Evolutionary conservation across 768 basidiomycete species (phyloP).

Genomic region (Auricularia sp.): DNA sequence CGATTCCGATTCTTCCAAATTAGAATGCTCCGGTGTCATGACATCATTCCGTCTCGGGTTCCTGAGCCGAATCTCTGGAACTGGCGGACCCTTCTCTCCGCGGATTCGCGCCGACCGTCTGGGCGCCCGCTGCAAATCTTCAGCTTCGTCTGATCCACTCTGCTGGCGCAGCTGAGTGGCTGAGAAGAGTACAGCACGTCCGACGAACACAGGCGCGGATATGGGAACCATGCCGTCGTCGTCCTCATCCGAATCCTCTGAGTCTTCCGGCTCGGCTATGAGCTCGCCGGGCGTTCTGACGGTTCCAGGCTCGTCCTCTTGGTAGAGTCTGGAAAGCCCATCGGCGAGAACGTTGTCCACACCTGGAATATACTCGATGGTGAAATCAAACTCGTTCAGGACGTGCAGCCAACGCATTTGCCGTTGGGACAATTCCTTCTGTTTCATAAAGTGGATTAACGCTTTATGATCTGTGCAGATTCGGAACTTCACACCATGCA

Average conservation of each 20-base stretch:
- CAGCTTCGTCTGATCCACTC: no score
- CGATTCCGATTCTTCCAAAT: no score
- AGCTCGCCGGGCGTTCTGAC: conserved; percentile 1
- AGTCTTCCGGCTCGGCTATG: background rate
- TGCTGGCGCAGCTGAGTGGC: no score
- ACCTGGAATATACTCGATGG: conserved; percentile 13
- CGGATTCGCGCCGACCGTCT: no score
- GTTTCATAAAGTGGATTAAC: conserved; percentile 11
- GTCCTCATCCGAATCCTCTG: background rate
- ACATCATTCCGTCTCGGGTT: no score
- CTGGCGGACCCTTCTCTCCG: no score
- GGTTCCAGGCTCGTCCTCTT: conserved; percentile 2
- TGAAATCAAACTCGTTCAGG: conserved; percentile 21
- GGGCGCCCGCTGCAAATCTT: no score
- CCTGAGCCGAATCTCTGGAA: no score
- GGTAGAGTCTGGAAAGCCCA: conserved; percentile 9
- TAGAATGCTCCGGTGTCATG: no score
- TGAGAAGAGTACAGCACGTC: background rate
- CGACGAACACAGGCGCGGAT: background rate
- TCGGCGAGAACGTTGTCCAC: conserved; percentile 22
- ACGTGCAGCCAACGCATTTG: conserved; percentile 30
- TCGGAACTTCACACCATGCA: conserved; percentile 17
- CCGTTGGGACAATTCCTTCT: conserved; percentile 17
- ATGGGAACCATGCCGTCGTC: background rate
- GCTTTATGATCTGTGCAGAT: conserved; percentile 25